phyloP scores from a whole-genome alignment of 2,329 filamentous ascomycete genomes.

The Clarireedia homoeocarpa region DNA sequence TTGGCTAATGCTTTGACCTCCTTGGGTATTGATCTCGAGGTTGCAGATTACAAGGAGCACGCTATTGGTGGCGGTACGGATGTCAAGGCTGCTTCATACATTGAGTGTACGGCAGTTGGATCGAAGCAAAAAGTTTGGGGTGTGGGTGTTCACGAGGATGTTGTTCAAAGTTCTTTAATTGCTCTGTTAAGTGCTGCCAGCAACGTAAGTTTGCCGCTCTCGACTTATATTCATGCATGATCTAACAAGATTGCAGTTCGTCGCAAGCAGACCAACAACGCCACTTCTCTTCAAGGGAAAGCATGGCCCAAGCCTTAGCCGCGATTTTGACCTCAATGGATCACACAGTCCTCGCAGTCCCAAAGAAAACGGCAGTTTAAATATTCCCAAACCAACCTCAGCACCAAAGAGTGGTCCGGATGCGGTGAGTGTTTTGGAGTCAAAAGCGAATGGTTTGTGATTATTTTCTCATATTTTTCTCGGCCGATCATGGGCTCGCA shows the following conservation, averaged over 20 bases:
- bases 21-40: constrained; percentile 80
- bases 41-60: constrained; percentile 94
- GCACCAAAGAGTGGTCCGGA: constrained; percentile 24
- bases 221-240: constrained; percentile 71
- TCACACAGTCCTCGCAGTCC: constrained; percentile 6
- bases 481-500: too few species aligned
- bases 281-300: constrained; percentile 56
- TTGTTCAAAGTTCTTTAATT: constrained; percentile 81
- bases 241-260: constrained; percentile 77
- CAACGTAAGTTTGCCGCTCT: constrained; percentile 76
- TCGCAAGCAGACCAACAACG: constrained; percentile 60
- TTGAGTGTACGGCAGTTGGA: constrained; percentile 70
- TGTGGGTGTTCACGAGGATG: constrained; percentile 86
- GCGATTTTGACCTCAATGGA: constrained; percentile 31
- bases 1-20: constrained; percentile 72
- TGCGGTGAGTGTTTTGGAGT: constrained; percentile 33
- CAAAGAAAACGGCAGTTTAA: constrained; percentile 19
- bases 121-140: constrained; percentile 75
- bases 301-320: constrained; percentile 37
- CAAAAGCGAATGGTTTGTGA: constrained; percentile 30
- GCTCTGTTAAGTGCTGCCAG: constrained; percentile 79
- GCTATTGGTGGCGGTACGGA: constrained; percentile 73
- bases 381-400: constrained; percentile 21
- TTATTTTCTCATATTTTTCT: neutral
- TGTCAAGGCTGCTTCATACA: constrained; percentile 91